phyloP scores from a whole-genome alignment of 352 stramenopile genomes.

The Phytophthora pseudosyringae region DNA sequence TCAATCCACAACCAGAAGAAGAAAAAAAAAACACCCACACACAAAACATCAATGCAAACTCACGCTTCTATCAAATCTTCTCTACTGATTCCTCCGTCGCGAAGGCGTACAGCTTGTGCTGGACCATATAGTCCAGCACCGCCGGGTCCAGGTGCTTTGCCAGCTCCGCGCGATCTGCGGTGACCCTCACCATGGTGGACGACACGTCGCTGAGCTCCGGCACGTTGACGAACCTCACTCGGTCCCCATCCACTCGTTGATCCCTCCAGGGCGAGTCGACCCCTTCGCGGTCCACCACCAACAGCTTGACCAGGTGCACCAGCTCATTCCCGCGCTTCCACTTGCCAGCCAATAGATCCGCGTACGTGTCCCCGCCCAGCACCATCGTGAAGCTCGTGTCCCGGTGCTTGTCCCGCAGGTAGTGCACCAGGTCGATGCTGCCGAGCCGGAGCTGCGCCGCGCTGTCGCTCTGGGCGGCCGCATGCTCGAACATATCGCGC shows the following conservation, averaged over 20 bases:
- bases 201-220: constrained; percentile 75
- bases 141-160: constrained; percentile 45
- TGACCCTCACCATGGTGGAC: constrained; percentile 68
- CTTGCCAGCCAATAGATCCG: constrained; percentile 81
- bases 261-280: constrained; percentile 49
- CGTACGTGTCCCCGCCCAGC: constrained; percentile 85
- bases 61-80: constrained; percentile 15
- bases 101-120: constrained; percentile 81
- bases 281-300: constrained; percentile 78
- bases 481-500: constrained; percentile 68
- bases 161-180: constrained; percentile 45
- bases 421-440: constrained; percentile 78
- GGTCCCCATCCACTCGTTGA: constrained; percentile 4
- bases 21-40: neutral
- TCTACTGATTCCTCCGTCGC: constrained; percentile 23
- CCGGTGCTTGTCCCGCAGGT: constrained; percentile 48
- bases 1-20: constrained; percentile 1
- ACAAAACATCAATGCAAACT: constrained; percentile 17
- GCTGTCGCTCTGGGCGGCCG: constrained; percentile 30
- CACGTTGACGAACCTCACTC: constrained; percentile 62
- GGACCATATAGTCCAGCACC: constrained; percentile 83
- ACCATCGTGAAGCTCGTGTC: constrained; percentile 77
- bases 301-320: constrained; percentile 62
- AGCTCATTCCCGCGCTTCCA: constrained; percentile 88
- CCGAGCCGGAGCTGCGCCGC: constrained; percentile 54